Evolutionary conservation across 148 eudicot genomes (phyloP).

Genomic region (Linanthus parryae): DNA sequence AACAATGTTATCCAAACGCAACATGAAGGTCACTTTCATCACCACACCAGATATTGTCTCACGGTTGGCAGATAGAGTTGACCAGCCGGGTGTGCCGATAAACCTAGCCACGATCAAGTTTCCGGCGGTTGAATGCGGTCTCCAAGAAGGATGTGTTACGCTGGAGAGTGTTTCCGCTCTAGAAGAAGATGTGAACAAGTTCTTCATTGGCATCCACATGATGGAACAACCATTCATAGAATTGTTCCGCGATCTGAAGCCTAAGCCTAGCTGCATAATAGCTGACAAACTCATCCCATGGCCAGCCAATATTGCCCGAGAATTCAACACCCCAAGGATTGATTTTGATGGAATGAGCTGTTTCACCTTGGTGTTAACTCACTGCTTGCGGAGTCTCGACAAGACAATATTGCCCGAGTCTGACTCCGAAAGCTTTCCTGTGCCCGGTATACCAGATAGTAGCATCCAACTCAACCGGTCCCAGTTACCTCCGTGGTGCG

Average conservation of each 20-base stretch:
- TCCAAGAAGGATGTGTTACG: slow-evolving; percentile 42
- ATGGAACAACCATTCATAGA: slow-evolving; percentile 24
- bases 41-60: slow-evolving; percentile 25
- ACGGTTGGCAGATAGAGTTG: slow-evolving; percentile 9
- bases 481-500: slow-evolving; percentile 13
- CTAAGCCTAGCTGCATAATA: slow-evolving; percentile 33
- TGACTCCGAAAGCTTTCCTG: slow-evolving; percentile 6
- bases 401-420: slow-evolving; percentile 16
- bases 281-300: slow-evolving; percentile 32
- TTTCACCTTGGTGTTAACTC: slow-evolving; percentile 31
- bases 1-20: slow-evolving; percentile 23
- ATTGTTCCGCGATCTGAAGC: slow-evolving; percentile 17
- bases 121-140: slow-evolving; percentile 29
- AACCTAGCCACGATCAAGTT: slow-evolving; percentile 25
- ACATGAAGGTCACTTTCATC: slow-evolving; percentile 19
- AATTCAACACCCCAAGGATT: slow-evolving; percentile 34
- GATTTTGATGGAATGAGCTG: slow-evolving; percentile 43
- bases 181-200: slow-evolving; percentile 7
- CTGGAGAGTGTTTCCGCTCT: slow-evolving; percentile 30
- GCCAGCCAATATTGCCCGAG: slow-evolving; percentile 23
- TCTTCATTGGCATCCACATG: slow-evolving; percentile 16
- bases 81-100: slow-evolving; percentile 22
- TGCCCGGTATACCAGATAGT: slow-evolving; percentile 27
- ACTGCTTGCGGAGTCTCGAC: slow-evolving; percentile 13
- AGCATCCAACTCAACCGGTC: slow-evolving; percentile 22